Base-by-base conservation (phyloP, 2,329 filamentous ascomycete species). In the Gaeumannomyces tritici region DNA sequence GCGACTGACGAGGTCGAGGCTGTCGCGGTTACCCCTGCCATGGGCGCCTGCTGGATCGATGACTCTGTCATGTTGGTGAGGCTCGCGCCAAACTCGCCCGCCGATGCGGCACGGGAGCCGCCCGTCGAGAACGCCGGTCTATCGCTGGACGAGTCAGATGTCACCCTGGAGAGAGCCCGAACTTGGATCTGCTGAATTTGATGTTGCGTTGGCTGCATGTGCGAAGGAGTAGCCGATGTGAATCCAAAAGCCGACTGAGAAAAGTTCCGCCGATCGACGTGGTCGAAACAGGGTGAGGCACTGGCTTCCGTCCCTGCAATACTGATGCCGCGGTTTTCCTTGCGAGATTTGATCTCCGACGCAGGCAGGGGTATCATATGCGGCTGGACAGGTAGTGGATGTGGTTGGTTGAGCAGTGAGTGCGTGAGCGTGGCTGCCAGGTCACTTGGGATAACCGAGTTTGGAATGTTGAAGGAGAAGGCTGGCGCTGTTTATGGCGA, bases 351-450 rank as follows among this genome's bases (percentile, higher is more conserved):
- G 26, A 79, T 63, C 62, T 80, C 75, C 11, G 69, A 65, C 7
- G 74, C 70, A 2, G 75, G 73, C 0, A 70, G 64, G 3, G 67
- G 63, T 56, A 71, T 69, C n/a, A 66, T 68, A 21, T 72, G 65
- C 12, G 71, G 67, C 18, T 73, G 73, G 5, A 72, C 63, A 4
- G 75, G 72, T 3, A 77, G 67, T 0, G 77, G 73, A 33, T 74
- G 69, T 13, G 79, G 76, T 61, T 82, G 80, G 59, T 79, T 80
- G 31, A 83, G 71, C 54, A 83, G 69, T 0, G 80, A 81, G 62
- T 77, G 74, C 0, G 78, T 78, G 61, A 82, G 70, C n/a, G 76
- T 74, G 7, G 73, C 72, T 6, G 77, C 74, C 5, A 80, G 68
- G 42, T 77, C 76, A 2, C 72, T 62, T 1, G 73, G 71, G 12